Evolutionary conservation across 2,329 filamentous ascomycete genomes (phyloP), one percentile per base, ranked within the genome.

Genomic region (Aotearoamyces nothofagi): DNA sequence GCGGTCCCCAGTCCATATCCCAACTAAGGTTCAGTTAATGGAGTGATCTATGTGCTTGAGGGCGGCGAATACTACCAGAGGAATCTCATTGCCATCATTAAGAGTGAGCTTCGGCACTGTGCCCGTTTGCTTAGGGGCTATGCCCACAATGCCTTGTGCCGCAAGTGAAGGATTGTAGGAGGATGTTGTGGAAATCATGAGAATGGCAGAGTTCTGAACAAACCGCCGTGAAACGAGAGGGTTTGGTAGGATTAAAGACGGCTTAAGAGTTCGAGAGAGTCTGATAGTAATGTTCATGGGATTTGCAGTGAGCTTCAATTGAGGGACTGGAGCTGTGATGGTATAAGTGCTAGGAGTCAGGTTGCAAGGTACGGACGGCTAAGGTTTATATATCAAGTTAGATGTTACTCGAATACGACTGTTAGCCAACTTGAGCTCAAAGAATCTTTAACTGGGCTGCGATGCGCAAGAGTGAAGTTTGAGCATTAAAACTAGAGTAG

Each of bases 1-100:
- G 77, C 75, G 0, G 78, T 81, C 23, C 79, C 78, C 4, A 79
- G 66, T 14, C 79, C 79, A 42, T 79, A 84, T 22, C 62, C 73
- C 11, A 84, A 56, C 72, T 78, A 34, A n/a, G 15, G 23, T 22
- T n/a, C 24, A 9, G 20, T 37, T 26, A 37, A 24, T 26, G 27
- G 16, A 27, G 13, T 29, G 20, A 24, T 28, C 9, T 13, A 2
- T 15, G 10, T 24, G 32, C 9, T 37, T 17, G 22, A 5, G 25
- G 15, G 14, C 2, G 17, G n/a, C 10, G 8, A 35, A 32, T 40
- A 58, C 36, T 54, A 76, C 71, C 60, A 78, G 63, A 8, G 79
- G 79, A 30, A 86, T 79, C 33, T 69, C 64, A 35, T 69, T 68
- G 36, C 77, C 78, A 56, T 86, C 76, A 40, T 79, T 81, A 32